Conservation (phyloP, 2,329 filamentous ascomycete species). For the Alternaria brassicicola region DNA sequence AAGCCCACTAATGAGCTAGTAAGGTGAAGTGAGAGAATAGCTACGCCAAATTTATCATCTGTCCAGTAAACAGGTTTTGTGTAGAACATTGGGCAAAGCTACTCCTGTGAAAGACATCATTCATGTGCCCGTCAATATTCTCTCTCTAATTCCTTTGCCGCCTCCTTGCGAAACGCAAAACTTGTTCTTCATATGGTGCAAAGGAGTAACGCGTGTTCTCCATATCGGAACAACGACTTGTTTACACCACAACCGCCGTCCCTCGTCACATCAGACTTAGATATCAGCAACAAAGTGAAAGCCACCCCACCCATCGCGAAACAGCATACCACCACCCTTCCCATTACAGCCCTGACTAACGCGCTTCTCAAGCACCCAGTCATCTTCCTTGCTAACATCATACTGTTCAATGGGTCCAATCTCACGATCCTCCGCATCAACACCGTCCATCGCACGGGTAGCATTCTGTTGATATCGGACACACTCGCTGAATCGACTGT, state of each 20-base stretch:
- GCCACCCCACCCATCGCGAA: constrained; percentile 16
- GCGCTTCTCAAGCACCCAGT: constrained; percentile 27
- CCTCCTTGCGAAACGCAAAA: neutral
- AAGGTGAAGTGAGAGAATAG: neutral
- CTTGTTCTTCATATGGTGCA: neutral
- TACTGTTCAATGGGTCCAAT: constrained; percentile 25
- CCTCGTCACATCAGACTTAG: neutral
- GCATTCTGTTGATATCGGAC: constrained; percentile 6
- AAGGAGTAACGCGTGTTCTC: neutral
- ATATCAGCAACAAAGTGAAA: constrained; percentile 27
- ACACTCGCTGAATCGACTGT: constrained; percentile 23
- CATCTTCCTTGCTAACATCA: constrained; percentile 9
- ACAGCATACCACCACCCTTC: constrained; percentile 25
- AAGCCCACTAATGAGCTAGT: neutral
- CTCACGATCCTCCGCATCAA: constrained; percentile 15
- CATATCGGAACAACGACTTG: neutral
- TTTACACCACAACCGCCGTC: no score
- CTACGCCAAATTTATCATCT: neutral
- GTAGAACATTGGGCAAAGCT: neutral
- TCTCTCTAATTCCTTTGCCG: neutral
- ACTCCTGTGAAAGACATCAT: neutral
- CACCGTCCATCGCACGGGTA: constrained; percentile 12
- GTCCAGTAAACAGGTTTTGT: no score
- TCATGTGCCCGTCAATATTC: neutral
- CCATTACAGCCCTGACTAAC: constrained; percentile 16